These are phyloP conservation scores for Tagetes patula DNA, from an alignment of 129 eudicot species.

Conservation along the genomic window DNA sequence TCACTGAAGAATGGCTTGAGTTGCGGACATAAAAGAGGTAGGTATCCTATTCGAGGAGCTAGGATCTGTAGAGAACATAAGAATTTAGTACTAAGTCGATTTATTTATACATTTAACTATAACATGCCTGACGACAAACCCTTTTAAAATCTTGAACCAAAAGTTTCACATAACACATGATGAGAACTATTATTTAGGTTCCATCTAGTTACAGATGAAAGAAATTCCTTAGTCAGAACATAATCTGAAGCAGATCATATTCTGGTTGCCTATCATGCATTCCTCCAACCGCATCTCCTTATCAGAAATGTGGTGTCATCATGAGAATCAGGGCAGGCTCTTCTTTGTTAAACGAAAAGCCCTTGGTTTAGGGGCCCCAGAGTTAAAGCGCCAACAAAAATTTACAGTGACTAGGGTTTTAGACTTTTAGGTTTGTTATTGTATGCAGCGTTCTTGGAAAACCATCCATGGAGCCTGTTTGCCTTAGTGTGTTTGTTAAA, in stretches of 20 bases:
- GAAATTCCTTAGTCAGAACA: constrained; percentile 11
- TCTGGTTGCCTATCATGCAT: neutral
- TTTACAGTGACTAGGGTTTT: neutral
- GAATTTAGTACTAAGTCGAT: neutral
- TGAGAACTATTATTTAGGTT: neutral
- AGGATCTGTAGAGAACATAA: constrained; percentile 53
- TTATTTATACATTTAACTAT: neutral
- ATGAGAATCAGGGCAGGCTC: neutral
- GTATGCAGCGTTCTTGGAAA: constrained; percentile 28
- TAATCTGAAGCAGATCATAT: constrained; percentile 10
- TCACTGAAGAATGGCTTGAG: constrained; percentile 82
- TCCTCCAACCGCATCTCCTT: constrained; percentile 3
- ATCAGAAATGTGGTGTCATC: constrained; percentile 16
- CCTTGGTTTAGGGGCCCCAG: neutral
- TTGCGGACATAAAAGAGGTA: constrained; percentile 78
- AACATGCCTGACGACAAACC: neutral
- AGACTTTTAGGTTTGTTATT: neutral
- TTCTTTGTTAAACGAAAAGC: neutral
- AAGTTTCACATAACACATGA: neutral
- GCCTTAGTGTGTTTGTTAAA: constrained; percentile 37
- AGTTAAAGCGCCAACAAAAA: neutral
- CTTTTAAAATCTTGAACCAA: neutral
- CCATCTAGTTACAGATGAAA: neutral
- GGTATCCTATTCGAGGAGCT: constrained; percentile 92
- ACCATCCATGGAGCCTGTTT: constrained; percentile 68